phyloP scores from a whole-genome alignment of 306 rosid species.

The Comarum palustre region DNA sequence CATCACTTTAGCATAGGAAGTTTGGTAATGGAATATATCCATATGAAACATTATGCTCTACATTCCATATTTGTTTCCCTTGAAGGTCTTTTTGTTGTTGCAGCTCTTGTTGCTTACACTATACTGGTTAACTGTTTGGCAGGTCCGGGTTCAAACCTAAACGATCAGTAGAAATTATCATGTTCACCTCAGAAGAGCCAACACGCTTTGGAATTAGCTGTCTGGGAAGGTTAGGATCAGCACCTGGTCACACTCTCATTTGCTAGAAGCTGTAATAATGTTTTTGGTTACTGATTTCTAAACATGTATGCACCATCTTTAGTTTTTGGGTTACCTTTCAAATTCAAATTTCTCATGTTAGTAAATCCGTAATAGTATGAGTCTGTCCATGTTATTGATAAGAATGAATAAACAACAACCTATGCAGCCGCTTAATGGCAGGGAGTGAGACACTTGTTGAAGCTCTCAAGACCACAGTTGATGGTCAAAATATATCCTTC shows the following conservation, averaged over 20 bases:
- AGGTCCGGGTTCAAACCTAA: constrained; percentile 85
- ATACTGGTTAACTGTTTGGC: constrained; percentile 25
- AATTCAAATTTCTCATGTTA: background rate
- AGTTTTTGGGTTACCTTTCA: background rate
- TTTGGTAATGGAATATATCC: background rate
- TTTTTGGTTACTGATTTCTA: background rate
- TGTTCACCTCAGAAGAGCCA: constrained; percentile 96
- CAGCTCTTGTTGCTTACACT: constrained; percentile 7
- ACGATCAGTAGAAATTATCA: constrained; percentile 72
- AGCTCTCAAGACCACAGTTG: constrained; percentile 62
- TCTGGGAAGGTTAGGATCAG: constrained; percentile 73
- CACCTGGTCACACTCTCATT: constrained; percentile 8
- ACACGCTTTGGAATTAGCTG: constrained; percentile 93
- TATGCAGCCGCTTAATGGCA: constrained; percentile 76
- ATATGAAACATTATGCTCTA: background rate
- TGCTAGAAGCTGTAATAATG: constrained; percentile 18
- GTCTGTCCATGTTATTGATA: constrained; percentile 17
- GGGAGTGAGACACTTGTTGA: constrained; percentile 66
- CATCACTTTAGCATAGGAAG: background rate
- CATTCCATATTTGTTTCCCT: background rate
- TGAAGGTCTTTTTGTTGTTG: background rate
- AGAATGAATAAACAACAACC: background rate
- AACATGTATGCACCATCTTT: background rate
- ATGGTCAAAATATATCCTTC: constrained; percentile 73
- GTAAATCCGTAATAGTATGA: constrained; percentile 9